Conservation (phyloP, 2,329 filamentous ascomycete species). For the Xylariaceae sp. region DNA sequence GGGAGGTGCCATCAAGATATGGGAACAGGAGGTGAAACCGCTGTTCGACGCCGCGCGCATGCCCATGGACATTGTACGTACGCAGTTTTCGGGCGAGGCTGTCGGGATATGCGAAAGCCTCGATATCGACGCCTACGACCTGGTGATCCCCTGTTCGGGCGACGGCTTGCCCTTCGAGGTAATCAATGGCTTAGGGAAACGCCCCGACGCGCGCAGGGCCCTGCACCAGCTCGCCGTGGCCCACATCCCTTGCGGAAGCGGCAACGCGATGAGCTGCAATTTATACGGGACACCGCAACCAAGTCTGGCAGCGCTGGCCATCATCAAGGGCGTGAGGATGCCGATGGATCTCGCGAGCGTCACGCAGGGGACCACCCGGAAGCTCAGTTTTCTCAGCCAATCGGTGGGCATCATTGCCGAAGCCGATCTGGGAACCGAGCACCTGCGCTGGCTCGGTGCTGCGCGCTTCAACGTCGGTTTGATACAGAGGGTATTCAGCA, state of each 20-base stretch:
- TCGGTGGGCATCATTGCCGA: conserved; percentile 89
- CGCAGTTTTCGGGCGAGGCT: conserved; percentile 75
- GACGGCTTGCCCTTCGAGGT: conserved; percentile 92
- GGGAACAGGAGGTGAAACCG: conserved; percentile 75
- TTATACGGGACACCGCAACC: conserved; percentile 78
- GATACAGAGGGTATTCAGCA: conserved; percentile 72
- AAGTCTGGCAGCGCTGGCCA: conserved; percentile 75
- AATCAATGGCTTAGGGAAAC: conserved; percentile 86
- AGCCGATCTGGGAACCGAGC: conserved; percentile 84
- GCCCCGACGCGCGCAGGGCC: conserved; percentile 73
- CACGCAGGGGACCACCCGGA: conserved; percentile 75
- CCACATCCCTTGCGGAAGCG: conserved; percentile 89
- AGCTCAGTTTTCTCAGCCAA: conserved; percentile 88
- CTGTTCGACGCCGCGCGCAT: conserved; percentile 83
- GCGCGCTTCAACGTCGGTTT: conserved; percentile 85
- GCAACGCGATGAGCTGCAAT: conserved; percentile 92
- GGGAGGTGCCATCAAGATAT: conserved; percentile 73
- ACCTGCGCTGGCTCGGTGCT: conserved; percentile 90
- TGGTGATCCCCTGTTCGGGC: conserved; percentile 85
- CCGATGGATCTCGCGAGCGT: conserved; percentile 85
- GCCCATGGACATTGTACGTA: conserved; percentile 71
- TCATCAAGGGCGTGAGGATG: conserved; percentile 86
- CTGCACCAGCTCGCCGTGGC: conserved; percentile 77
- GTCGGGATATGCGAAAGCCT: conserved; percentile 74
- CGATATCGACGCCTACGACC: conserved; percentile 80